These are phyloP conservation scores for Mediolabrus comicus DNA, from an alignment of 108 stramenopile species.

Conservation along the genomic window DNA sequence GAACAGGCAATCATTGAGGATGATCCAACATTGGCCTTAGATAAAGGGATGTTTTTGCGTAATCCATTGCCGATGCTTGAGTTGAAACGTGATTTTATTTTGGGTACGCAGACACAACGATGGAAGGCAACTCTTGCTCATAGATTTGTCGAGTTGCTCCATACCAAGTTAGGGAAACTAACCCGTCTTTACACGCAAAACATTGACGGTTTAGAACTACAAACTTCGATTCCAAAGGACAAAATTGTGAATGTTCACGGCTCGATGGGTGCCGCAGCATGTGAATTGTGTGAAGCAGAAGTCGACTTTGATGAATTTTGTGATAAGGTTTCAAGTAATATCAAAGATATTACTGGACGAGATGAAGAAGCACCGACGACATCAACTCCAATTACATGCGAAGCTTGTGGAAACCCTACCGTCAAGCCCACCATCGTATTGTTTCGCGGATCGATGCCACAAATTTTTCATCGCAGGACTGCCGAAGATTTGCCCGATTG, in stretches of 20 bases:
- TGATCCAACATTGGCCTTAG: slow-evolving; percentile 66
- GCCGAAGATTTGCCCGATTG: slow-evolving; percentile 58
- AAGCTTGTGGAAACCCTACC: slow-evolving; percentile 51
- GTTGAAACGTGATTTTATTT: slow-evolving; percentile 77
- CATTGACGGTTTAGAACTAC: slow-evolving; percentile 67
- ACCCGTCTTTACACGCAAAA: slow-evolving; percentile 62
- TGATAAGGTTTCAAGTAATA: slow-evolving; percentile 48
- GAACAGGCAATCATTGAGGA: slow-evolving; percentile 47
- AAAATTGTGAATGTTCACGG: slow-evolving; percentile 86
- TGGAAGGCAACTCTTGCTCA: slow-evolving; percentile 88
- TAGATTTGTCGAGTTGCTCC: slow-evolving; percentile 81
- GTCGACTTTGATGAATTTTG: slow-evolving; percentile 65
- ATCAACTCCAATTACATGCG: slow-evolving; percentile 70
- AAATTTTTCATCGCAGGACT: slow-evolving; percentile 61
- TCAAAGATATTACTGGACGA: slow-evolving; percentile 77
- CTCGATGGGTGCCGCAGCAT: slow-evolving; percentile 76
- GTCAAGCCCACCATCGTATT: slow-evolving; percentile 88
- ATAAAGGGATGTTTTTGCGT: slow-evolving; percentile 71
- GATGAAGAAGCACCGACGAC: slow-evolving; percentile 58
- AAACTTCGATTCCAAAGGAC: slow-evolving; percentile 60
- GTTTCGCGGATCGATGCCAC: slow-evolving; percentile 73
- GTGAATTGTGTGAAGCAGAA: slow-evolving; percentile 66
- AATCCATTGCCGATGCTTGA: slow-evolving; percentile 88
- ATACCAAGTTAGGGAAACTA: slow-evolving; percentile 58
- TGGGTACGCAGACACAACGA: slow-evolving; percentile 59